Evolutionary conservation across 177 flowering plant genomes (phyloP), one percentile per base, ranked within the genome.

Genomic region (Vitis hybrid): DNA sequence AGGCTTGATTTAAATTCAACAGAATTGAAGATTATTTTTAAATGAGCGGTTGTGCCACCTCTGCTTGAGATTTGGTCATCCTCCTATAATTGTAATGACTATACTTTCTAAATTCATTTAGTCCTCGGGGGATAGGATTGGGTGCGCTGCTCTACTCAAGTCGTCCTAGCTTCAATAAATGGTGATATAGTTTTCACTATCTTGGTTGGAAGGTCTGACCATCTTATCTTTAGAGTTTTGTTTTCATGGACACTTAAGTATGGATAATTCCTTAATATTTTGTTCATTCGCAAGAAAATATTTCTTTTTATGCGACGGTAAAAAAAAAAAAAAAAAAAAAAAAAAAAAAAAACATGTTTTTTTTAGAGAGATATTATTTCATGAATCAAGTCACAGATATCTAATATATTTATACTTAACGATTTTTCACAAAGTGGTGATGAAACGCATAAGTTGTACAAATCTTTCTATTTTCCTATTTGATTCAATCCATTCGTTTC

Each of bases 241-340:
- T 27, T 27, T 27, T 27, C 30, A 27, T 27, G 30, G 30, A 27
- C 30, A 27, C 30, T 53, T 65, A 65, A 0, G 59, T 27, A 30
- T 52, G 59, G 68, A 65, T 46, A 65, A 52, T 65, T 65, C 10
- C 60, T 65, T 59, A 53, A 53, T 65, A 65, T 65, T 59, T 52
- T 65, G 49, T 65, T 54, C 68, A 65, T 53, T 64, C 10, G 57
- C 56, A 49, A 51, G 35, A 51, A 49, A 49, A 21, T 64, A 64
- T 64, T 64, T 64, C 67, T 49, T 64, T 64, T 12, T 51, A 20
- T 20, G 30, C 30, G n/a, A 30, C 11, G 1, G 12, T 49, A 1
- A 64, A 20, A 64, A 64, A 50, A 49, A 20, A n/a, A n/a, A 64
- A 20, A 20, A 1, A 1, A 2, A 27, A 2, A 27, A 27, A 24